Conservation (phyloP, 768 basidiomycete genomes). For the Guyanaporus albipodus region DNA sequence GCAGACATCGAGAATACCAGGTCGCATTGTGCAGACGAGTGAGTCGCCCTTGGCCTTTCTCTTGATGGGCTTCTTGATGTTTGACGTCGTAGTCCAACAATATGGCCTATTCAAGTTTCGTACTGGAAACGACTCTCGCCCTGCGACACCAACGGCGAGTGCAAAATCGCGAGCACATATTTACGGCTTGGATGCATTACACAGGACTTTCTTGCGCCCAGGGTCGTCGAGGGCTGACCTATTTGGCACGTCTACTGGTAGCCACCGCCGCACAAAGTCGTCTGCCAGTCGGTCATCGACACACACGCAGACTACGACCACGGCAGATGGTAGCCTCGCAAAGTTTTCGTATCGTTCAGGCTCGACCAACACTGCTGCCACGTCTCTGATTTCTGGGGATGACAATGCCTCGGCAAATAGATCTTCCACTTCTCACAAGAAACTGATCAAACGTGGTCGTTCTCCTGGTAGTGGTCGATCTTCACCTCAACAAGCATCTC, state of each 20-base stretch:
- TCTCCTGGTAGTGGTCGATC: conserved; percentile 39
- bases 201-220: conserved; percentile 81
- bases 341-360: conserved; percentile 71
- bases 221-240: conserved; percentile 70
- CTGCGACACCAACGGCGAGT: conserved; percentile 78
- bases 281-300: conserved; percentile 68
- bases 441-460: conserved; percentile 43
- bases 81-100: conserved; percentile 60
- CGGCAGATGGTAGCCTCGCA: conserved; percentile 61
- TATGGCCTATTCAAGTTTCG: conserved; percentile 87
- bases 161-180: conserved; percentile 76
- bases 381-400: conserved; percentile 57
- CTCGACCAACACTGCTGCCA: conserved; percentile 61
- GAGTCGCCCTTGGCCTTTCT: conserved; percentile 26
- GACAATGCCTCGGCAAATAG: conserved; percentile 51
- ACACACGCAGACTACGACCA: conserved; percentile 66
- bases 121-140: conserved; percentile 71
- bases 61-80: neutral
- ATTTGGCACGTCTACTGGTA: conserved; percentile 68
- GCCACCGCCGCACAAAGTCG: conserved; percentile 61
- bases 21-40: conserved; percentile 81
- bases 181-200: conserved; percentile 86
- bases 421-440: conserved; percentile 45
- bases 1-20: conserved; percentile 68
- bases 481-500: conserved; percentile 31